A percentile compares a stretch with the other conserved stretches of the same genome.
Evolutionary conservation across 768 basidiomycete species (phyloP).

Genomic region (Naematelia aurantialba): DNA sequence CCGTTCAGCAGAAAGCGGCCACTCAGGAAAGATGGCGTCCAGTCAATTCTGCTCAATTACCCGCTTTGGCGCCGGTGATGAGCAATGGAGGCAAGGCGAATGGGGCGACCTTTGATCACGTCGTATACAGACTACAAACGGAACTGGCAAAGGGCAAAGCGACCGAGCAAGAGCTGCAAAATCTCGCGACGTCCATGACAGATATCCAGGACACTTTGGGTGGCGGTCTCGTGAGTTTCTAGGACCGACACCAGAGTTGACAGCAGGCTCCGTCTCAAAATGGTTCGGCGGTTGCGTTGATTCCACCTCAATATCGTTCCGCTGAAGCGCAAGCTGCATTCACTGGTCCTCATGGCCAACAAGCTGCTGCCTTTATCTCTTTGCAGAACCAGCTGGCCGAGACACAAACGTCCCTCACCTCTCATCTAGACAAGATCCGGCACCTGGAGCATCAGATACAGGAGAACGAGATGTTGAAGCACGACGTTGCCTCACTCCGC

Average conservation of each 20-base stretch:
- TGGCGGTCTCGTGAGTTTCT: conserved; percentile 65
- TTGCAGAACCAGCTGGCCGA: conserved; percentile 79
- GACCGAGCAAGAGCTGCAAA: conserved; percentile 78
- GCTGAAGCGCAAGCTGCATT: conserved; percentile 37
- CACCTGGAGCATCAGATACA: conserved; percentile 68
- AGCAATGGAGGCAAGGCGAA: conserved; percentile 59
- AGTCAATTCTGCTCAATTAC: background rate
- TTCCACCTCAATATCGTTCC: conserved; percentile 46
- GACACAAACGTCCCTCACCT: conserved; percentile 71
- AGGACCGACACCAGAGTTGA: background rate
- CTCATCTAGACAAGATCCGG: conserved; percentile 76
- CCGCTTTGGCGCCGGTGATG: conserved; percentile 27
- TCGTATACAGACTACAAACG: conserved; percentile 78
- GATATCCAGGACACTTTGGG: conserved; percentile 91
- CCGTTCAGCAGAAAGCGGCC: background rate
- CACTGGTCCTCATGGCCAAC: conserved; percentile 42
- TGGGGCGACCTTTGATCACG: conserved; percentile 87
- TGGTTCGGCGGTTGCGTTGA: conserved; percentile 41
- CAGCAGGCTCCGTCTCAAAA: conserved; percentile 47
- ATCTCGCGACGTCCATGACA: conserved; percentile 70
- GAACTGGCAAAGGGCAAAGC: conserved; percentile 96
- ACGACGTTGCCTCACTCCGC: conserved; percentile 68
- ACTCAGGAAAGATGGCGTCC: background rate
- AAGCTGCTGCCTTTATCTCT: conserved; percentile 56
- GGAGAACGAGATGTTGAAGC: conserved; percentile 79